Base-by-base conservation (phyloP, 805 yeast genomes). In the Tetrapisispora taiwanensis region DNA sequence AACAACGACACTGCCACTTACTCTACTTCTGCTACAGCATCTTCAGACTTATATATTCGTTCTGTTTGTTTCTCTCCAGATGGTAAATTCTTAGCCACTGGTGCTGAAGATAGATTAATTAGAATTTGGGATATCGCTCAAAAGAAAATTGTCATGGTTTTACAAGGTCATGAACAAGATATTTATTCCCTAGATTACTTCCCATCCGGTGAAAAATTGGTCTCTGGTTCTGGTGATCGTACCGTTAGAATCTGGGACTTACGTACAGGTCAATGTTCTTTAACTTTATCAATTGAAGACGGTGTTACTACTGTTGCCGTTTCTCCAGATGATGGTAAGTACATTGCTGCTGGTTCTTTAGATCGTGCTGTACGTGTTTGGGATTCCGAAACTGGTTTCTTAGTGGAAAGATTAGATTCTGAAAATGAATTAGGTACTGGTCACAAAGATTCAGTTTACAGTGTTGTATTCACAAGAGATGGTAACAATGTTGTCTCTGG, bases 261-360 rank as follows among this genome's bases (percentile, higher is more conserved):
- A 60, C 56, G 84, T 54, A 76, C 87, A 33, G 92, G 95, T 20
- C 88, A 85, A 68, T 86, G 95, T 63, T 79, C 88, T 19, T 73
- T 88, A 58, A 88, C 95, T 39, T 72, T 90, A 52, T 78, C 88
- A 15, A 89, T 90, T 56, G 97, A 90, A 67, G 97, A 90, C 63
- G 98, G 98, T 54, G 97, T 90, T 43, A 90, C 98, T 45, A 90
- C 98, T 0, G 97, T 90, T 38, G 95, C 97, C 18, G 90, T 90
- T 35, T 85, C 95, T 8, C 97, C 97, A 41, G 57, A 58, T 19
- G 95, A 90, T 65, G 96, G 97, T 33, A 78, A 81, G 54, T 77
- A 80, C 55, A 87, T 92, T 56, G 97, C 97, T 33, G 97, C 97
- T 15, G 98, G 98, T 41, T 84, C 95, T 30, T 76, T 90, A 52